Conservation (phyloP, 305 asterid species). For the Lippia alba region DNA sequence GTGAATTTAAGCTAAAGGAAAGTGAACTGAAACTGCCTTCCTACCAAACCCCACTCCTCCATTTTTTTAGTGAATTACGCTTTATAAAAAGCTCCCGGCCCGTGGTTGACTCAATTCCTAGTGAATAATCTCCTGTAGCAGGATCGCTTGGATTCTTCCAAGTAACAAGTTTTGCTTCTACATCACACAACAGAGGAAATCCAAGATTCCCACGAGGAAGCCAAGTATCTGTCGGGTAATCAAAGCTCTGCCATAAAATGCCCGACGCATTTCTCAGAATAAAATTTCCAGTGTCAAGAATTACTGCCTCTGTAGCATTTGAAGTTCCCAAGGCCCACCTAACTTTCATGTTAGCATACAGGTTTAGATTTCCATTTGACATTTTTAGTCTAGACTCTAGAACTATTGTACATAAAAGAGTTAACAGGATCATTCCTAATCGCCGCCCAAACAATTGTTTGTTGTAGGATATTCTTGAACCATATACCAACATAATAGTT, state of each 20-base stretch:
- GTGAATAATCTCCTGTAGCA: conserved; percentile 25
- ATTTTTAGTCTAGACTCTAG: conserved; percentile 28
- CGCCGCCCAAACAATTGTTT: too few relatives aligned
- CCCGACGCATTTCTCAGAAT: conserved; percentile 34
- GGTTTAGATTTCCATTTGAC: conserved; percentile 11
- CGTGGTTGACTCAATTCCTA: conserved; percentile 23
- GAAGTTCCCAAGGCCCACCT: neutral
- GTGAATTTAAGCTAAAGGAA: neutral
- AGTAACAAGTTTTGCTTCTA: conserved; percentile 33
- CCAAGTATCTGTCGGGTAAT: conserved; percentile 43
- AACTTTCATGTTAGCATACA: neutral
- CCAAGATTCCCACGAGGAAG: conserved; percentile 39
- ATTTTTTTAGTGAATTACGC: neutral
- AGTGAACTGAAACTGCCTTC: conserved; percentile 4
- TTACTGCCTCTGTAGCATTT: conserved; percentile 27
- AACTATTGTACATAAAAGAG: conserved; percentile 5
- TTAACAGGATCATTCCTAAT: conserved; percentile 25
- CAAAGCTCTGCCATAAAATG: conserved; percentile 42
- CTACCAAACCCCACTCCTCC: conserved; percentile 40
- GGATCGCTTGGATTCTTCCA: conserved; percentile 38
- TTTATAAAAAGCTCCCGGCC: conserved; percentile 24
- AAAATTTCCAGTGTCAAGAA: conserved; percentile 44
- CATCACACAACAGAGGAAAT: neutral
- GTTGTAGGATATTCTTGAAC: conserved; percentile 32
- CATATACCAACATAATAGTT: conserved; percentile 39